Evolutionary conservation across 2,329 filamentous ascomycete genomes (phyloP), one percentile per base, ranked within the genome.

Genomic region (Nemania diffusa): DNA sequence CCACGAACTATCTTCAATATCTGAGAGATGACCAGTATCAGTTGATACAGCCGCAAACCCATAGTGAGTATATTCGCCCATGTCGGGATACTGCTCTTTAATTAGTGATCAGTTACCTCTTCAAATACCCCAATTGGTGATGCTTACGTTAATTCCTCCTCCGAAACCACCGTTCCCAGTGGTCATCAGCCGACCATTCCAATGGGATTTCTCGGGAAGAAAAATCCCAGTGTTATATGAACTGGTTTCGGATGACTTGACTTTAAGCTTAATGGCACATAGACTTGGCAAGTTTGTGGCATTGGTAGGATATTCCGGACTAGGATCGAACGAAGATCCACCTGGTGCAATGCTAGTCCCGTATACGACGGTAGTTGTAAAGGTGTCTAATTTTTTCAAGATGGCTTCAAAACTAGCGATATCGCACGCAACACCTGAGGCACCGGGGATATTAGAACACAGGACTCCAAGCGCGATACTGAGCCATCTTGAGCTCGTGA

Each of bases 211-310:
- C 3, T 22, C 9, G 0, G 78, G 78, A 4, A 80, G 70, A 56
- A 80, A 77, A 8, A 81, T 52, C 5, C 76, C 78, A 42, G 79
- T 75, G 8, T 71, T 74, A 69, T 72, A 80, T 11, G 72, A 74
- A 1, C 76, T 77, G 6, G 64, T 67, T 1, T 72, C 66, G 0
- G 75, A 76, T 0, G 72, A 75, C 29, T 69, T 75, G 3, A 78
- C 74, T 17, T 73, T 75, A 32, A 79, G 70, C 24, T 70, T 73
- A 9, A 78, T 72, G 13, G 77, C 76, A 62, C 79, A 80, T 9
- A 79, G 73, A 3, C 70, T 71, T 1, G 78, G 79, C 2, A 80
- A 69, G 6, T 71, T 67, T 1, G 75, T 78, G 0, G 77, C 58
- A 24, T 62, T 63, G 17, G 11, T 44, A 32, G 64, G 64, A 40